Percentiles rank a stretch among this genome's conserved stretches.
These are phyloP conservation scores for Mesembryanthemum crystallinum DNA, from an alignment of 148 eudicot genomes.

Conservation along the genomic window DNA sequence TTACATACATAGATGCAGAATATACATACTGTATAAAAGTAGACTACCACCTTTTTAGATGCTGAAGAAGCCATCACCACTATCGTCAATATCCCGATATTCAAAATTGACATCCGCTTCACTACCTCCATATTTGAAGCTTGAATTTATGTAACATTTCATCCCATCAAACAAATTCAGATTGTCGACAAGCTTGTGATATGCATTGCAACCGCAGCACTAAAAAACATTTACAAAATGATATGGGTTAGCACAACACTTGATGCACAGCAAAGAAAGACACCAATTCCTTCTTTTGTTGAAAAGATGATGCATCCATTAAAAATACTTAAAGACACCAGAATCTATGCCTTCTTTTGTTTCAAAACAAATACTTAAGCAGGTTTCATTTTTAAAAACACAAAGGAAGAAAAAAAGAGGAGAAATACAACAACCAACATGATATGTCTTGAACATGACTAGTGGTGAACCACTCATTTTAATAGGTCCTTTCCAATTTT, in stretches of 20 bases:
- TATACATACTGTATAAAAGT: slow-evolving; percentile 33
- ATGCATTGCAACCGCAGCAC: slow-evolving; percentile 96
- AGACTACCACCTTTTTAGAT: slow-evolving; percentile 22
- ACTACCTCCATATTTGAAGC: slow-evolving; percentile 58
- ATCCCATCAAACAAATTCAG: slow-evolving; percentile 90
- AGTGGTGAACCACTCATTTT: background rate
- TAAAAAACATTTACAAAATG: slow-evolving; percentile 22
- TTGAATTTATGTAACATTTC: slow-evolving; percentile 83
- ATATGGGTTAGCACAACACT: background rate
- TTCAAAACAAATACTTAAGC: background rate
- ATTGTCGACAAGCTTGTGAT: slow-evolving; percentile 94
- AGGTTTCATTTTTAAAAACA: background rate
- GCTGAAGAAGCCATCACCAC: slow-evolving; percentile 47
- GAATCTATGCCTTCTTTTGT: background rate
- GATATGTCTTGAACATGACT: background rate
- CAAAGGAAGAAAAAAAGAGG: background rate
- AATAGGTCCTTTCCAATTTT: background rate
- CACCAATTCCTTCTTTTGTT: background rate
- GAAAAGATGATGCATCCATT: background rate
- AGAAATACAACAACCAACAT: background rate
- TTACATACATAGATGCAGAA: slow-evolving; percentile 27
- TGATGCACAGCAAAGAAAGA: background rate
- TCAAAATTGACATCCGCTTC: slow-evolving; percentile 46
- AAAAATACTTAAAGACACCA: background rate
- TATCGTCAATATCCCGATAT: slow-evolving; percentile 54